Percentiles rank a stretch among this genome's conserved stretches.
Conservation (phyloP, 176 grass and related monocot genomes). For the Dactylis glomerata region DNA sequence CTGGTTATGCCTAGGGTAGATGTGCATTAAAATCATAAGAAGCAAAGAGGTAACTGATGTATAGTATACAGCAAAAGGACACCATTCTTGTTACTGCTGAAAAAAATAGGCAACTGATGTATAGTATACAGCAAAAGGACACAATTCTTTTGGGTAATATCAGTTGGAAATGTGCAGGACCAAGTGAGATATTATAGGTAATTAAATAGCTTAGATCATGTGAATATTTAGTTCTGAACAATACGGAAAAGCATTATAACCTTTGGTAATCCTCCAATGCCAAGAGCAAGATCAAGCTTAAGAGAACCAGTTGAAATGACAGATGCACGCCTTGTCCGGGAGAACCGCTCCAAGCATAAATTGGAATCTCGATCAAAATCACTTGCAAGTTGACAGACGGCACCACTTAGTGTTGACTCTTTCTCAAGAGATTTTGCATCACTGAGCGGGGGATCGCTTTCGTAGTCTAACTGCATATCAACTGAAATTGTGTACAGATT, state of each 20-base stretch:
- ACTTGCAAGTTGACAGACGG: constrained; percentile 71
- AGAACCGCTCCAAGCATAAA: constrained; percentile 69
- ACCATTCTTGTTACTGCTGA: background rate
- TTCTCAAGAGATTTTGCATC: constrained; percentile 40
- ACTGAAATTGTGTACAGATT: constrained; percentile 54
- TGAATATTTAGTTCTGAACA: constrained; percentile 16
- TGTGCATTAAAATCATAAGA: background rate
- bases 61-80: background rate
- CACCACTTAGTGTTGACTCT: constrained; percentile 52
- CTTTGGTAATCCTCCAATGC: constrained; percentile 90
- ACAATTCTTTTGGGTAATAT: background rate
- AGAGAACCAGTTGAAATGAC: constrained; percentile 82
- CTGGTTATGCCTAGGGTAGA: background rate
- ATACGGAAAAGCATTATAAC: constrained; percentile 33
- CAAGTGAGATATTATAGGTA: background rate
- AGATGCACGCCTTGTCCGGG: constrained; percentile 39
- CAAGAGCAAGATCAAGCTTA: constrained; percentile 88
- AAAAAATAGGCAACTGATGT: background rate
- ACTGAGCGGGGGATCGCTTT: constrained; percentile 59
- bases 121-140: background rate
- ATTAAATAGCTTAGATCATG: background rate
- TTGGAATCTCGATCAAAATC: constrained; percentile 93
- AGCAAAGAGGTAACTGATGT: too few relatives aligned
- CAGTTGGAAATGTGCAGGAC: background rate
- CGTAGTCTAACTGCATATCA: constrained; percentile 71